Percentiles rank a stretch among this genome's conserved stretches.
Evolutionary conservation across 1,284 basidiomycete species (phyloP).

Genomic region (Xanthoconium separans): DNA sequence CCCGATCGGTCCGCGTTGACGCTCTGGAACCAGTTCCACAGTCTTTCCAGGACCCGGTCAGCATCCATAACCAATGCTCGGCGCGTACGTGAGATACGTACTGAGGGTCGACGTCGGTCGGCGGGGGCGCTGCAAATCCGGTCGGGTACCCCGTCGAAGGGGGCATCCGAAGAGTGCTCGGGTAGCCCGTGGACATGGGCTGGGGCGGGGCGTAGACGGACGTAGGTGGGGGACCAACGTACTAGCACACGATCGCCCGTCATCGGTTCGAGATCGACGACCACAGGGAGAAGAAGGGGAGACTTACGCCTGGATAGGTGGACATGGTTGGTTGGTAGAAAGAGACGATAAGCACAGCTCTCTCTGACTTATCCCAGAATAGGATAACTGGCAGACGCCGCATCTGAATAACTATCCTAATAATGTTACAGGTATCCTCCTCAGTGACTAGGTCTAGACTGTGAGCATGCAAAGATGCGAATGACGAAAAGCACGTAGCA

Average conservation of each 20-base stretch:
- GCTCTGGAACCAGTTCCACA: slow-evolving; percentile 71
- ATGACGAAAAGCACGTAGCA: not conserved
- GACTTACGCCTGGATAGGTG: slow-evolving; percentile 22
- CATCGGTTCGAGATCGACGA: not conserved
- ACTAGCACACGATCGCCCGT: slow-evolving; percentile 9
- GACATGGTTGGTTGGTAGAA: slow-evolving; percentile 13
- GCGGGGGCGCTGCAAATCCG: slow-evolving; percentile 40
- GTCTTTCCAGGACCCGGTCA: slow-evolving; percentile 1
- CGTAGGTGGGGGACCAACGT: slow-evolving; percentile 22
- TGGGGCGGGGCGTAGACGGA: slow-evolving; percentile 8
- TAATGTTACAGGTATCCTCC: slow-evolving; percentile 38
- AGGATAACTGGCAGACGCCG: not conserved
- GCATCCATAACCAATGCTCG: not conserved
- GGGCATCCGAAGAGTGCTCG: not conserved
- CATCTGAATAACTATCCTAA: slow-evolving; percentile 27
- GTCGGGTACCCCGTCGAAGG: slow-evolving; percentile 39
- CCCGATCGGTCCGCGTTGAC: slow-evolving; percentile 74
- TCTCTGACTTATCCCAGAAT: too few relatives aligned
- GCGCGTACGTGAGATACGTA: slow-evolving; percentile 39
- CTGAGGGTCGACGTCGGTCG: slow-evolving; percentile 64
- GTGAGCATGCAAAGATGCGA: not conserved
- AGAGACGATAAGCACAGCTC: slow-evolving; percentile 8
- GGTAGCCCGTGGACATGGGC: not conserved
- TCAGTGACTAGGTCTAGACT: slow-evolving; percentile 11
- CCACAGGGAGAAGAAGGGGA: too few relatives aligned